Conservation (phyloP, 768 basidiomycete genomes). For the Hericium alpestre region DNA sequence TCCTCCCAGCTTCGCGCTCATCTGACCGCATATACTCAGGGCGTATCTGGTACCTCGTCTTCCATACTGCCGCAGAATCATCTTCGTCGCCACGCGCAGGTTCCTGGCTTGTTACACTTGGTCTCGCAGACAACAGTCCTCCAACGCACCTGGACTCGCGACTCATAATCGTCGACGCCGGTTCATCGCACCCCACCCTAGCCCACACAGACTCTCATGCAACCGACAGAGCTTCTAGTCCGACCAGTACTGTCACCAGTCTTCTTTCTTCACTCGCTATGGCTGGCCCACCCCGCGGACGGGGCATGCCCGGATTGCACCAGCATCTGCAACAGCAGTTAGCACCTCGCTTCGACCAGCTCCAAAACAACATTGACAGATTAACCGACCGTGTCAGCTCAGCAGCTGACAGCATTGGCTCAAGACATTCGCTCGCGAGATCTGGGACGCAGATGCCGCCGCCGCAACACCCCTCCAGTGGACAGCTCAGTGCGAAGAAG, state of each 20-base stretch:
- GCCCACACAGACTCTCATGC: background rate
- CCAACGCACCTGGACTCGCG: background rate
- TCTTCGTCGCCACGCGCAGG: background rate
- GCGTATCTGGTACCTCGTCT: constrained; percentile 9
- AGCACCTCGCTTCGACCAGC: too few relatives aligned
- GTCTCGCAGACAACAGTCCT: constrained; percentile 2
- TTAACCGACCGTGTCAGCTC: too few relatives aligned
- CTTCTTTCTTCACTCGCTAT: background rate
- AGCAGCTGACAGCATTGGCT: too few relatives aligned
- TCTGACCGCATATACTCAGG: background rate
- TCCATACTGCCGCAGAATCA: background rate
- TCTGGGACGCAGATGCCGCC: background rate
- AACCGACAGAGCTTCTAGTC: background rate
- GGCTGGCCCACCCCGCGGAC: background rate
- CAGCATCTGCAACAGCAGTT: too few relatives aligned
- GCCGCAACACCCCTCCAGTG: background rate
- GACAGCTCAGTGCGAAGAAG: background rate
- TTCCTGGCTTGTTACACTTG: constrained; percentile 9
- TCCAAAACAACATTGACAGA: too few relatives aligned
- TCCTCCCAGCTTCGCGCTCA: background rate
- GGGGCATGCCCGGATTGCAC: background rate
- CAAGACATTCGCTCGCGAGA: too few relatives aligned
- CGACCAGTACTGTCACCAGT: background rate
- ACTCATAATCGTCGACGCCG: background rate
- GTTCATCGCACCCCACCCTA: background rate